phyloP scores from a whole-genome alignment of 202 grass and related monocot species.

The Schoenoplectus tabernaemontani region DNA sequence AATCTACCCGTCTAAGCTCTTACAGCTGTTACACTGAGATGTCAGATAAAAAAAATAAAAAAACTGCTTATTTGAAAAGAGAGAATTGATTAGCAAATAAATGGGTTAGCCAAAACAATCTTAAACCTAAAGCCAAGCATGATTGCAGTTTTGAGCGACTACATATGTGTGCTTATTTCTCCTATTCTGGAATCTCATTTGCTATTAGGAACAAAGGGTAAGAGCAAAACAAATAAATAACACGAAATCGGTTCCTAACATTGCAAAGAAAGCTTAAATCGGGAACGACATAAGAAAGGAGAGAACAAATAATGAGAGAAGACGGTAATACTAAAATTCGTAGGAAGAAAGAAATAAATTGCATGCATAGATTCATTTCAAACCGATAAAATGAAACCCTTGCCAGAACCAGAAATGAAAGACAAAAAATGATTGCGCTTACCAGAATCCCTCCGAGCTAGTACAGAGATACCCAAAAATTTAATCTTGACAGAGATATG shows the following conservation, averaged over 20 bases:
- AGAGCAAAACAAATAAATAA: not conserved
- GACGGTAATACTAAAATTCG: not conserved
- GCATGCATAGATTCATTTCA: not conserved
- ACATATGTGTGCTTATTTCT: not conserved
- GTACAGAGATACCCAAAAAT: not conserved
- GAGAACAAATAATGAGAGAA: not conserved
- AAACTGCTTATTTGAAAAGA: not conserved
- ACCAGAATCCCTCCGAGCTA: not conserved
- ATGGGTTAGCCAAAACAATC: not conserved
- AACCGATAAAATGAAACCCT: not conserved
- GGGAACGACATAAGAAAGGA: not conserved
- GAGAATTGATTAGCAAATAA: not conserved
- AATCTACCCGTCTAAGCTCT: not conserved
- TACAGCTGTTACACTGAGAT: not conserved
- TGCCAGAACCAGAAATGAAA: not conserved
- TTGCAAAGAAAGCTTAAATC: conserved; percentile 12
- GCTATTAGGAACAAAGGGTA: not conserved
- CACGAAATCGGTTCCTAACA: conserved; percentile 1
- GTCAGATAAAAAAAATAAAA: conserved; percentile 4
- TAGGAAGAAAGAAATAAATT: not conserved
- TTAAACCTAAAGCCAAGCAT: not conserved
- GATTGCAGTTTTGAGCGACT: not conserved
- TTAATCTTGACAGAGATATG: conserved; percentile 12
- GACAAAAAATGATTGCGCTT: not conserved
- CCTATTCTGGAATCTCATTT: not conserved